These are phyloP conservation scores for Glycine soja DNA, from an alignment of 306 rosid genomes.

Conservation along the genomic window DNA sequence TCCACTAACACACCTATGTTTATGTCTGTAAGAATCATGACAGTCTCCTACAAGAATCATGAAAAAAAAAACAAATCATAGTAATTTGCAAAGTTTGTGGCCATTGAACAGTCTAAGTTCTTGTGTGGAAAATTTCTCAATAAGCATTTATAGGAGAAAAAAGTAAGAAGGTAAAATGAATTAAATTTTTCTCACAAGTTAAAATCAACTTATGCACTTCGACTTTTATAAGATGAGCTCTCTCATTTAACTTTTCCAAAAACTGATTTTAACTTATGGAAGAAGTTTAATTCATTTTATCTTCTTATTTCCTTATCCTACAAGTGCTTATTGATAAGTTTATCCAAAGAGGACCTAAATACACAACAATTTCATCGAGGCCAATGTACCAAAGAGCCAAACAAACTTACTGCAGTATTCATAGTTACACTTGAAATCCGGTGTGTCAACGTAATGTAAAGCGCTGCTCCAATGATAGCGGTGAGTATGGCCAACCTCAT, in stretches of 20 bases:
- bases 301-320: not conserved
- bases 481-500: conserved; percentile 58
- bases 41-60: conserved; percentile 75
- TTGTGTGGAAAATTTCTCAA: not conserved
- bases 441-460: conserved; percentile 79
- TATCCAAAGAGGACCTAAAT: not conserved
- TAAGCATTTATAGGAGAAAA: not conserved
- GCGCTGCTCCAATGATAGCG: conserved; percentile 78
- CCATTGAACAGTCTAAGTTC: not conserved
- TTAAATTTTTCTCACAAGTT: not conserved
- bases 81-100: conserved; percentile 14
- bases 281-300: not conserved
- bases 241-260: not conserved
- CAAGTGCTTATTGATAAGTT: not conserved
- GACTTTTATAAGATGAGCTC: not conserved
- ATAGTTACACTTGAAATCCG: conserved; percentile 88
- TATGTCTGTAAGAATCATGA: conserved; percentile 72
- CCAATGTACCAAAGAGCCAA: not conserved
- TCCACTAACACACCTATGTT: conserved; percentile 83
- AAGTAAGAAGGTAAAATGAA: not conserved
- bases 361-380: not conserved
- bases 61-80: conserved; percentile 23
- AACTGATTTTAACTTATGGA: not conserved
- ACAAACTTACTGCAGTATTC: conserved; percentile 69
- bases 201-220: not conserved